A percentile compares a stretch with the other conserved stretches of the same genome.
Evolutionary conservation across 2,329 filamentous ascomycete genomes (phyloP).

Genomic region (Verticillium dahliae): DNA sequence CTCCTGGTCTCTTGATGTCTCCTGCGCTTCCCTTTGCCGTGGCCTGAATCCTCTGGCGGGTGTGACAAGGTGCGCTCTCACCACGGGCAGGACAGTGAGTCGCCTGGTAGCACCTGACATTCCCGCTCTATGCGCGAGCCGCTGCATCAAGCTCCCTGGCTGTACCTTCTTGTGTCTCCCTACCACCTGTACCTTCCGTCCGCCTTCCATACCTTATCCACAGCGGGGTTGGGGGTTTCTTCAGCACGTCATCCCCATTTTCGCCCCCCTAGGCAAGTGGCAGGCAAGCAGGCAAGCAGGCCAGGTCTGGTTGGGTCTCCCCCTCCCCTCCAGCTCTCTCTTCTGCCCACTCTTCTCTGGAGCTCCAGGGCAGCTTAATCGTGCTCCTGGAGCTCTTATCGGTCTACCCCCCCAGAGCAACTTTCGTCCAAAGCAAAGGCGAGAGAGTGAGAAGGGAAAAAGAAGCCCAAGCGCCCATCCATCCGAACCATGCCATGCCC

Average conservation of each 20-base stretch:
- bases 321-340: neutral
- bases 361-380: neutral
- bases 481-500: neutral
- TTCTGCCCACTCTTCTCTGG: neutral
- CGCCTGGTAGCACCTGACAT: neutral
- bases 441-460: too few species aligned
- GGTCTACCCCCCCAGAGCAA: neutral
- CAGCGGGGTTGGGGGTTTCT: neutral
- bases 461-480: neutral
- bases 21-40: neutral
- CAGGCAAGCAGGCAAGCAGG: neutral
- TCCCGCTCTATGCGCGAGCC: neutral
- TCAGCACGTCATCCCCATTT: constrained; percentile 2
- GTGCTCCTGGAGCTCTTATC: neutral
- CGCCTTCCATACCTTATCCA: neutral
- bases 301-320: neutral
- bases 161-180: neutral
- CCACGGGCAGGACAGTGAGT: neutral
- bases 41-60: neutral
- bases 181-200: neutral
- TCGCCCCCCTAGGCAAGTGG: neutral
- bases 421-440: neutral
- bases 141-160: neutral
- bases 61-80: neutral
- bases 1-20: neutral